Percentiles rank a stretch among this genome's conserved stretches.
These are phyloP conservation scores for Penicillium waksmanii DNA, from an alignment of 495 filamentous ascomycete genomes.

Conservation along the genomic window DNA sequence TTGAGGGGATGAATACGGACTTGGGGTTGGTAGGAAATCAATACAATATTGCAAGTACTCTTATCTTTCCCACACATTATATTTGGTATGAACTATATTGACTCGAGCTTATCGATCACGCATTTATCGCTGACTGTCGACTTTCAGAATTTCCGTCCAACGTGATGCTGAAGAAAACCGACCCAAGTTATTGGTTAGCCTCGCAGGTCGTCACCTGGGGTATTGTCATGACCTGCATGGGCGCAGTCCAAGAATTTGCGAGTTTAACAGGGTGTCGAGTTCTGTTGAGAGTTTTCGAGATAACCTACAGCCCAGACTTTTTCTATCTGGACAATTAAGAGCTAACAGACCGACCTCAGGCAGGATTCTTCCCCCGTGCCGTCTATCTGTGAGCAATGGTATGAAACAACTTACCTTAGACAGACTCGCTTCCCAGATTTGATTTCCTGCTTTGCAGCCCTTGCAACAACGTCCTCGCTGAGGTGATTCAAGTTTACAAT, in stretches of 20 bases:
- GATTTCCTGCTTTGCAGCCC: constrained; percentile 7
- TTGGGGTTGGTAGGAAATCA: constrained; percentile 48
- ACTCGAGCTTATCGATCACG: no score
- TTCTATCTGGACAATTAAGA: not conserved
- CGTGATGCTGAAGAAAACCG: constrained; percentile 9
- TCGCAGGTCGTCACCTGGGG: constrained; percentile 5
- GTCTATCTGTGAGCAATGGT: constrained; percentile 39
- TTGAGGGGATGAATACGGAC: constrained; percentile 56
- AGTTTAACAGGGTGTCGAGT: constrained; percentile 7
- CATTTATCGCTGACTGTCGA: no score
- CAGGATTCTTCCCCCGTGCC: constrained; percentile 57
- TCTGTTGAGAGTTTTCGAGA: constrained; percentile 3
- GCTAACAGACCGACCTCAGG: not conserved
- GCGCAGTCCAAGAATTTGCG: constrained; percentile 1
- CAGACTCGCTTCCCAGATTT: constrained; percentile 1
- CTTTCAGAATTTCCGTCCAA: constrained; percentile 3
- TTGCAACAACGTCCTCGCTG: constrained; percentile 4
- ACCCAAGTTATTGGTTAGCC: constrained; percentile 5
- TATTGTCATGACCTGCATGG: constrained; percentile 8
- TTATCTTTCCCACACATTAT: constrained; percentile 10
- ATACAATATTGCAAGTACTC: constrained; percentile 46
- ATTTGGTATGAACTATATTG: constrained; percentile 3
- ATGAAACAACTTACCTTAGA: constrained; percentile 1
- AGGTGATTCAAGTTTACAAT: constrained; percentile 11
- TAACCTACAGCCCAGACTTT: not conserved